These are phyloP conservation scores for Lathyrus aphaca DNA, from an alignment of 306 rosid species.

Conservation along the genomic window DNA sequence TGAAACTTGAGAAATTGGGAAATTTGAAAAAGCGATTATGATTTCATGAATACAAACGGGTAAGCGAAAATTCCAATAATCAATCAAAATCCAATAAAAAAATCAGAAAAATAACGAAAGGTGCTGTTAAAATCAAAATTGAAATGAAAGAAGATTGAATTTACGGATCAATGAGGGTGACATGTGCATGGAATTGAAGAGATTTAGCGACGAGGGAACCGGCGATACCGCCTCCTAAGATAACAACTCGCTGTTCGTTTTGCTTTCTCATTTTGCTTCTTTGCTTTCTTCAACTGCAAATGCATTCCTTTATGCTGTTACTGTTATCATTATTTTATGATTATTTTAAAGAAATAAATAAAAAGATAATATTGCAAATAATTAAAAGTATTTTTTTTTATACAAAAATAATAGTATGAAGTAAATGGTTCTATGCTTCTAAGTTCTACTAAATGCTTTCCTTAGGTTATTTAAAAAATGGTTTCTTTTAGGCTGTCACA, in stretches of 20 bases:
- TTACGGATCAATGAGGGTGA: conserved; percentile 77
- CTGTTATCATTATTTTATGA: no score
- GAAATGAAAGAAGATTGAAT: neutral
- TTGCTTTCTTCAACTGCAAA: neutral
- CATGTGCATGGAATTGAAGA: conserved; percentile 60
- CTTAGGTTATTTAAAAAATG: no score
- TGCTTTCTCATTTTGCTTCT: conserved; percentile 31
- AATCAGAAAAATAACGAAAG: no score
- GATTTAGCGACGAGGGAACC: conserved; percentile 70
- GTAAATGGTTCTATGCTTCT: no score
- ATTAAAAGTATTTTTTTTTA: no score
- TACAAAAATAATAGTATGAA: no score
- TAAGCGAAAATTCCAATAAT: neutral
- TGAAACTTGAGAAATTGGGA: conserved; percentile 23
- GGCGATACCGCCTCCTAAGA: conserved; percentile 78
- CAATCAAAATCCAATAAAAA: neutral
- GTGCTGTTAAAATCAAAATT: neutral
- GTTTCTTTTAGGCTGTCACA: no score
- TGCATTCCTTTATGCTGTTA: neutral
- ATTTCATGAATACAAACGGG: neutral
- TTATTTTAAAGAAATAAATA: no score
- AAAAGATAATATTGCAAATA: no score
- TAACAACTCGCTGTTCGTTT: conserved; percentile 53
- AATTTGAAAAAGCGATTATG: neutral
- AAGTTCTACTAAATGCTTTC: no score